Conservation (phyloP, 345 rosid species). For the Corchorus capsularis region DNA sequence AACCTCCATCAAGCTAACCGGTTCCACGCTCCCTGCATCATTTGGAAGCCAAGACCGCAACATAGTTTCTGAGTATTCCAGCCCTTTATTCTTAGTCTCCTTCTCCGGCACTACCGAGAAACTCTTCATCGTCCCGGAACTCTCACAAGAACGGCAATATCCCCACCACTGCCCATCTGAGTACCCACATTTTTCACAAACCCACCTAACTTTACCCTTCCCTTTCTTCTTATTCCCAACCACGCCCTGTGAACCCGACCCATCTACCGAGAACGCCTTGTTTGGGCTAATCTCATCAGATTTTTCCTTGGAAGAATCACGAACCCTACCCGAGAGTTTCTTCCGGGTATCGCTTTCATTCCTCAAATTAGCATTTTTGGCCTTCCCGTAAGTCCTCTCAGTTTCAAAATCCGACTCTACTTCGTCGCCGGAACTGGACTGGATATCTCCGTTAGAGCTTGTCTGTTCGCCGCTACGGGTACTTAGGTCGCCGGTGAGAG, state of each 20-base stretch:
- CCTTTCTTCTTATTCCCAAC: constrained; percentile 17
- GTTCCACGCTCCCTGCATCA: constrained; percentile 43
- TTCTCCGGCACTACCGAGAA: constrained; percentile 35
- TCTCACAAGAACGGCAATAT: constrained; percentile 53
- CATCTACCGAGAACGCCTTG: neutral
- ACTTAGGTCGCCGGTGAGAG: constrained; percentile 11
- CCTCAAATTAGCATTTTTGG: constrained; percentile 12
- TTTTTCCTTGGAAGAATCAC: constrained; percentile 19
- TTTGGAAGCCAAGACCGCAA: constrained; percentile 68
- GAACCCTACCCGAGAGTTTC: constrained; percentile 21
- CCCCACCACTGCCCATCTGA: constrained; percentile 97
- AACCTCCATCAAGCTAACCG: constrained; percentile 60
- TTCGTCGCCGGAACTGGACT: constrained; percentile 1
- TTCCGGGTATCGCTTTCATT: constrained; percentile 8
- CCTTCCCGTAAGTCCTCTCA: constrained; percentile 18
- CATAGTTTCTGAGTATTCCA: constrained; percentile 40
- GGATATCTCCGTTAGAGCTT: neutral
- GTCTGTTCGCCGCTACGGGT: neutral
- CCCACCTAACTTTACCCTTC: constrained; percentile 41
- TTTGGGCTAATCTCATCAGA: constrained; percentile 26
- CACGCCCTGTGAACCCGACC: neutral
- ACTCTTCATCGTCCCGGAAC: constrained; percentile 61
- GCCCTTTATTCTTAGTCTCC: constrained; percentile 39
- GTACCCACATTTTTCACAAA: constrained; percentile 74
- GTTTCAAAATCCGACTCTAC: constrained; percentile 16